Conservation (phyloP, 768 basidiomycete species). For the Panus rudis region DNA sequence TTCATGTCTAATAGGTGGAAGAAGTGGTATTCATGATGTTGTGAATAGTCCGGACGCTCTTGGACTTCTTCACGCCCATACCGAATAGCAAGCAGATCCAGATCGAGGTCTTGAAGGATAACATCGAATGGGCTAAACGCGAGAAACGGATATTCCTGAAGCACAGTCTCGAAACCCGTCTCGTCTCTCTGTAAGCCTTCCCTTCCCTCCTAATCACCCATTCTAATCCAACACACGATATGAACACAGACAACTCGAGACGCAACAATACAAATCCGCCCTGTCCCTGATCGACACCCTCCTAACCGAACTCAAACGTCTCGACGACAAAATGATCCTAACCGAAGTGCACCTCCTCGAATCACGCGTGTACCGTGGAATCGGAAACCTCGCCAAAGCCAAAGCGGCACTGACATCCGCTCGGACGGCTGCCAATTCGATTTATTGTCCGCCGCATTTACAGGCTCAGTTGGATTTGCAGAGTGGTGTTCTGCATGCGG, state of each 20-base stretch:
- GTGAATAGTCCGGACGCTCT: slow-evolving; percentile 77
- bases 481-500: slow-evolving; percentile 82
- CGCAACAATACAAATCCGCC: slow-evolving; percentile 69
- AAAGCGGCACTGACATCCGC: slow-evolving; percentile 90
- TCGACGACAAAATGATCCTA: slow-evolving; percentile 97
- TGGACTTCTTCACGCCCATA: slow-evolving; percentile 81
- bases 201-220: neutral
- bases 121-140: slow-evolving; percentile 84
- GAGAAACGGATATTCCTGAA: slow-evolving; percentile 96
- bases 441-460: slow-evolving; percentile 80
- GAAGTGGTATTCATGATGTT: neutral
- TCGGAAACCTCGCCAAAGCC: slow-evolving; percentile 83
- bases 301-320: slow-evolving; percentile 83
- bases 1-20: neutral
- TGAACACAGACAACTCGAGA: slow-evolving; percentile 58
- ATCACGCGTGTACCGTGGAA: slow-evolving; percentile 82
- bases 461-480: slow-evolving; percentile 60
- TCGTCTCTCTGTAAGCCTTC: slow-evolving; percentile 59
- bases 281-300: slow-evolving; percentile 77
- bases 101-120: slow-evolving; percentile 81
- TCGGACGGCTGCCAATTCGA: slow-evolving; percentile 89
- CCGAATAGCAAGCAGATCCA: slow-evolving; percentile 70
- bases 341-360: slow-evolving; percentile 96
- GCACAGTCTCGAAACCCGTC: slow-evolving; percentile 85
- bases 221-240: neutral